A percentile compares a stretch with the other conserved stretches of the same genome.
Conservation (phyloP, 2,329 filamentous ascomycete genomes). For the Claviceps fusiformis region DNA sequence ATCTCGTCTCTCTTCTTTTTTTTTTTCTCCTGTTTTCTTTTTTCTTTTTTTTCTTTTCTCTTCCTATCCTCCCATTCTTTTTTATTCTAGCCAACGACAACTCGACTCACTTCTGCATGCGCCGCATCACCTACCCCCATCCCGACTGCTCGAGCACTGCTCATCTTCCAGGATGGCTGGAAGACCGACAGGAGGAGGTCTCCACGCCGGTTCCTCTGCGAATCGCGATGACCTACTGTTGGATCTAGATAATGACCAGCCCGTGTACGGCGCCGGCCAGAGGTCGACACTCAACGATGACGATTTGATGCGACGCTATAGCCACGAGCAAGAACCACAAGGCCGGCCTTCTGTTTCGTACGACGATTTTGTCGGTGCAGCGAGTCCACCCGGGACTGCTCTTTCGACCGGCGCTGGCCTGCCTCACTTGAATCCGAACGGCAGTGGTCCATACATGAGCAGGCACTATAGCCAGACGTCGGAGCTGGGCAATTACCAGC, state of each 20-base stretch:
- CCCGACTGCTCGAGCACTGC: slow-evolving; percentile 18
- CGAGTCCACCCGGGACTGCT: slow-evolving; percentile 27
- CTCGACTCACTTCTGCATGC: slow-evolving; percentile 19
- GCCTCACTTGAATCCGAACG: slow-evolving; percentile 8
- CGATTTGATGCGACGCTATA: slow-evolving; percentile 61
- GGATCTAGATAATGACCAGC: slow-evolving; percentile 59
- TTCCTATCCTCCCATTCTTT: no score
- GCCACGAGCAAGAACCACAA: slow-evolving; percentile 50
- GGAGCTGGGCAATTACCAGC: slow-evolving; percentile 73
- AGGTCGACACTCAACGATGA: slow-evolving; percentile 70
- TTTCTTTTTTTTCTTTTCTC: not conserved
- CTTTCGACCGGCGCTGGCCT: slow-evolving; percentile 21
- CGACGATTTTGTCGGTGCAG: slow-evolving; percentile 77
- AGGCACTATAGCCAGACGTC: slow-evolving; percentile 61
- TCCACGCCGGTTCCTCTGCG: slow-evolving; percentile 34
- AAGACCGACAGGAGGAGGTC: slow-evolving; percentile 32
- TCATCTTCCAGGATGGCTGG: slow-evolving; percentile 46
- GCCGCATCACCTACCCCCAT: slow-evolving; percentile 14
- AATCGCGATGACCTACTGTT: slow-evolving; percentile 51
- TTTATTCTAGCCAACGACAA: not conserved
- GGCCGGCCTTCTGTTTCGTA: slow-evolving; percentile 79
- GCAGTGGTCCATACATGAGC: slow-evolving; percentile 30
- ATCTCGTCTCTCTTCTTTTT: not conserved
- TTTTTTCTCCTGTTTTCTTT: not conserved
- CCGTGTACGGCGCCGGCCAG: slow-evolving; percentile 62